Evolutionary conservation across 176 grass and related monocot species (phyloP).

Genomic region (Phoenix roebelenii): DNA sequence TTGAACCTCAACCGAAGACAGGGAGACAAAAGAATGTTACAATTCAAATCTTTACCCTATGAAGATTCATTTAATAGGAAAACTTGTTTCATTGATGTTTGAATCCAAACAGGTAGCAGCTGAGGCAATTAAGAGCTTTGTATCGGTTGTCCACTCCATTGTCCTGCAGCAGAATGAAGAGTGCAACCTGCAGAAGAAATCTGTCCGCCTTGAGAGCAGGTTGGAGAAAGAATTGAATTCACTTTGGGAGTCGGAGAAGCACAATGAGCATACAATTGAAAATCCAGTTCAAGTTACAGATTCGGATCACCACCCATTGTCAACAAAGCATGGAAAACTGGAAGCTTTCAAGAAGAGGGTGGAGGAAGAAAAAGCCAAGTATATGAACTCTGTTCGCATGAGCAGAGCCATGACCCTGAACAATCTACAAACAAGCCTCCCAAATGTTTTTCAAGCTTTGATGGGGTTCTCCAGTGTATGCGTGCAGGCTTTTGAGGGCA

Average conservation of each 20-base stretch:
- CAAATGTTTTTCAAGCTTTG: constrained; percentile 85
- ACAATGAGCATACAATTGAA: constrained; percentile 31
- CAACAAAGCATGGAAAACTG: constrained; percentile 44
- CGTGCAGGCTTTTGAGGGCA: constrained; percentile 66
- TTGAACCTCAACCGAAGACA: too few relatives aligned
- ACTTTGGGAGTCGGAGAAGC: background rate
- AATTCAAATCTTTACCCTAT: too few relatives aligned
- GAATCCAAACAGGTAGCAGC: constrained; percentile 58
- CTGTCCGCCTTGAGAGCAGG: constrained; percentile 42
- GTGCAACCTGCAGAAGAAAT: constrained; percentile 63
- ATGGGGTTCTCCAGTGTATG: constrained; percentile 58
- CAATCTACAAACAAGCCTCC: constrained; percentile 76
- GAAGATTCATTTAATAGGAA: too few relatives aligned
- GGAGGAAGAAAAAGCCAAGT: constrained; percentile 72
- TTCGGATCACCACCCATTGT: constrained; percentile 23
- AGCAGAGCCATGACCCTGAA: constrained; percentile 80
- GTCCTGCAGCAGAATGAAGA: constrained; percentile 69
- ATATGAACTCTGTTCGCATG: constrained; percentile 53
- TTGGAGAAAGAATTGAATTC: constrained; percentile 41
- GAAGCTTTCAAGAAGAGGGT: constrained; percentile 59
- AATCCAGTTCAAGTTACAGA: constrained; percentile 21
- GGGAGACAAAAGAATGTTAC: too few relatives aligned
- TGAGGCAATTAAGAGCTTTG: constrained; percentile 77
- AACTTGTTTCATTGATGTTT: background rate
- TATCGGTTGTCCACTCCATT: constrained; percentile 61